A percentile compares a stretch with the other conserved stretches of the same genome.
These are phyloP conservation scores for Suillus plorans DNA, from an alignment of 768 basidiomycete genomes.

Conservation along the genomic window DNA sequence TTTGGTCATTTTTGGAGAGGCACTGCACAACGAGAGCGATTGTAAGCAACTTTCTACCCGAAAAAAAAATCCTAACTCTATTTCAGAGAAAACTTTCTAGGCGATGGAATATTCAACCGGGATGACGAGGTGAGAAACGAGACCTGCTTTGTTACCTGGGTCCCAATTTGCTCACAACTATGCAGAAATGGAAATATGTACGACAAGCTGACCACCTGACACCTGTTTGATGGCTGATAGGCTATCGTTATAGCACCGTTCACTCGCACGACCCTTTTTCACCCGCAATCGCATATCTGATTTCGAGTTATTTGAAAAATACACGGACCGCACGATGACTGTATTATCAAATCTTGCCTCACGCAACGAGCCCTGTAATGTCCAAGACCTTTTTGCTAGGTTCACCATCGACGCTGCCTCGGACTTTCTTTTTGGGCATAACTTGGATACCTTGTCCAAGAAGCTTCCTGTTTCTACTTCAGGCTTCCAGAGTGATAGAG, in stretches of 20 bases:
- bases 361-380: conserved; percentile 49
- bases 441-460: conserved; percentile 58
- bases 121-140: conserved; percentile 57
- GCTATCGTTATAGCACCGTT: conserved; percentile 51
- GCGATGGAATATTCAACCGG: conserved; percentile 75
- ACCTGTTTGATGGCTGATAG: conserved; percentile 7
- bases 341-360: conserved; percentile 44
- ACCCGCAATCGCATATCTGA: conserved; percentile 70
- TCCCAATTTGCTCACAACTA: conserved; percentile 2
- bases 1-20: conserved; percentile 72
- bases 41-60: conserved; percentile 41
- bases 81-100: conserved; percentile 52
- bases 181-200: conserved; percentile 66
- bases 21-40: conserved; percentile 57
- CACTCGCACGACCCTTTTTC: conserved; percentile 71
- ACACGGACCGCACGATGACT: conserved; percentile 46
- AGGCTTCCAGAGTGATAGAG: conserved; percentile 52
- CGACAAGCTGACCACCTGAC: conserved; percentile 14
- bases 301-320: conserved; percentile 64
- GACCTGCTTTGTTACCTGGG: conserved; percentile 1
- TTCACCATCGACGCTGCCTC: conserved; percentile 73
- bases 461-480: conserved; percentile 50
- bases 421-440: conserved; percentile 70
- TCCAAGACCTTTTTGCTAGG: conserved; percentile 65
- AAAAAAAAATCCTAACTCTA: conserved; percentile 11